Conservation (phyloP, 306 rosid species). For the Citrullus amarus region DNA sequence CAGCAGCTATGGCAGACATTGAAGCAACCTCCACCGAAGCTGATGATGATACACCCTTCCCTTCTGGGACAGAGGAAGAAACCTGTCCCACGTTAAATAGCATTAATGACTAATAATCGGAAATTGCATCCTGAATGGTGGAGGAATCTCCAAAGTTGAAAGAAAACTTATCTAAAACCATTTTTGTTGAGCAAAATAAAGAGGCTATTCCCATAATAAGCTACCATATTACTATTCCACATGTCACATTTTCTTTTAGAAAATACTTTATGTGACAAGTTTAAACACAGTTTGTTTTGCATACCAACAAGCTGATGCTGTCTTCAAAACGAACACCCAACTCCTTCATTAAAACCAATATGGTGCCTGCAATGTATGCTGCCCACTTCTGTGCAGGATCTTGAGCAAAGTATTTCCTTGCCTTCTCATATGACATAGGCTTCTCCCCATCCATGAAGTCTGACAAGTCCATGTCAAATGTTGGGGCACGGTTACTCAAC, state of each 20-base stretch:
- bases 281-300: neutral
- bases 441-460: conserved; percentile 74
- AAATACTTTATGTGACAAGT: neutral
- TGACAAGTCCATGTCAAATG: conserved; percentile 87
- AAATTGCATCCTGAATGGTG: neutral
- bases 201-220: neutral
- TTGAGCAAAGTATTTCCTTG: conserved; percentile 65
- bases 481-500: conserved; percentile 81
- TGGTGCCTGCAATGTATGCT: conserved; percentile 81
- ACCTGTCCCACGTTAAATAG: conserved; percentile 27
- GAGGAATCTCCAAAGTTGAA: neutral
- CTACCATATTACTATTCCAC: neutral
- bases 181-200: neutral
- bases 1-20: conserved; percentile 88
- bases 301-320: conserved; percentile 81
- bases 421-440: conserved; percentile 65
- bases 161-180: neutral
- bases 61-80: conserved; percentile 93
- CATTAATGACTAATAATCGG: neutral
- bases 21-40: conserved; percentile 98
- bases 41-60: conserved; percentile 97
- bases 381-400: conserved; percentile 99
- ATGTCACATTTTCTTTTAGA: neutral
- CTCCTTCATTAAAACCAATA: conserved; percentile 88
- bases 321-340: conserved; percentile 65